phyloP scores from a whole-genome alignment of 2,329 filamentous ascomycete genomes.

The Coniochaeta pulveracea region DNA sequence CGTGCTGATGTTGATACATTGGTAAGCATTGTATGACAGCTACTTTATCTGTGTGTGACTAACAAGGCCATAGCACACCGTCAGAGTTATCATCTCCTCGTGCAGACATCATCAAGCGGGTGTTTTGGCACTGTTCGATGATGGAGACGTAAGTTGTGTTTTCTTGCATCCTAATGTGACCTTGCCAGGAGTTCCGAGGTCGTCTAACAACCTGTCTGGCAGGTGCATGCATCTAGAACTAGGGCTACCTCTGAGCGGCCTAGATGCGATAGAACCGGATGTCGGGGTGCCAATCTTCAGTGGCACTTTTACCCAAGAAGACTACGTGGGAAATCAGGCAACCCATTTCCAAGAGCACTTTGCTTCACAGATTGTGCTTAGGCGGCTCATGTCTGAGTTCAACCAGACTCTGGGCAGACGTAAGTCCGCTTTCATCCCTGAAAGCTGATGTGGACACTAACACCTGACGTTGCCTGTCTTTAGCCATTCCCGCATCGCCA shows the following conservation, averaged over 20 bases:
- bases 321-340: slow-evolving; percentile 34
- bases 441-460: too few relatives aligned
- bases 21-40: too few relatives aligned
- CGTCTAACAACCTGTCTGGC: too few relatives aligned
- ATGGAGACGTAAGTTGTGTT: slow-evolving; percentile 42
- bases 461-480: not conserved
- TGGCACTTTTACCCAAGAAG: slow-evolving; percentile 31
- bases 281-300: slow-evolving; percentile 44
- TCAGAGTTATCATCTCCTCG: slow-evolving; percentile 33
- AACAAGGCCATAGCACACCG: slow-evolving; percentile 18
- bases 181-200: too few relatives aligned
- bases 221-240: slow-evolving; percentile 47
- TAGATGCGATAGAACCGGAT: slow-evolving; percentile 38
- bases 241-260: slow-evolving; percentile 42
- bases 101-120: slow-evolving; percentile 40
- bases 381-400: slow-evolving; percentile 39
- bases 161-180: too few relatives aligned
- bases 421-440: slow-evolving; percentile 20
- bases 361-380: slow-evolving; percentile 46
- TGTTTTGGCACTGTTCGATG: slow-evolving; percentile 46
- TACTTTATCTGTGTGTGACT: too few relatives aligned
- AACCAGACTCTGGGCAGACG: slow-evolving; percentile 39
- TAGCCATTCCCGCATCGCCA: not conserved
- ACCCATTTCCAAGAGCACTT: slow-evolving; percentile 48
- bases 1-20: slow-evolving; percentile 43